phyloP scores from a whole-genome alignment of 106 monocot species.

The Dendrobium chrysotoxum region DNA sequence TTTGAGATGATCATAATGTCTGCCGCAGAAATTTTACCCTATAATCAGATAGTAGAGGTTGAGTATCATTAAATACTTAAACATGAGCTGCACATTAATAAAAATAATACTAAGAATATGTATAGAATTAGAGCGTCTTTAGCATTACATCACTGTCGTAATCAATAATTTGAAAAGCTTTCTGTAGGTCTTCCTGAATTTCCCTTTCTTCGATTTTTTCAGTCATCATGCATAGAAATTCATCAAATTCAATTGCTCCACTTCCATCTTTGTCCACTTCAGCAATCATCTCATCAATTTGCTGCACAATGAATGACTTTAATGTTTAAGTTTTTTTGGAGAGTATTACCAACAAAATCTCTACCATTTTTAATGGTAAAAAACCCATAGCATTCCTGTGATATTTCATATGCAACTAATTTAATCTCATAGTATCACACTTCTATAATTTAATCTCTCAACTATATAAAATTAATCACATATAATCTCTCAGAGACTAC shows the following conservation, averaged over 20 bases:
- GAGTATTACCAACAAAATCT: not conserved
- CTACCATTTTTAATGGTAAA: too few relatives aligned
- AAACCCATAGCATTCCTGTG: too few relatives aligned
- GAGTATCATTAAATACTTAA: not conserved
- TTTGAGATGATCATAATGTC: constrained; percentile 67
- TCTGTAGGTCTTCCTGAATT: constrained; percentile 57
- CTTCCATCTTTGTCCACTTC: constrained; percentile 89
- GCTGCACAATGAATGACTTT: constrained; percentile 30
- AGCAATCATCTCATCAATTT: constrained; percentile 77
- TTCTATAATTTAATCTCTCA: too few relatives aligned
- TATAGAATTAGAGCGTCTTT: not conserved
- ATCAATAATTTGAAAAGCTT: constrained; percentile 84
- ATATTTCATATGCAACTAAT: too few relatives aligned
- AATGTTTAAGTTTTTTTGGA: not conserved
- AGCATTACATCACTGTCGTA: constrained; percentile 67
- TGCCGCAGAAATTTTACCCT: constrained; percentile 76
- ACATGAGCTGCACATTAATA: not conserved
- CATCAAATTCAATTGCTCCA: constrained; percentile 85
- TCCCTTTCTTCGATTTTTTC: constrained; percentile 88
- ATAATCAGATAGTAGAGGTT: not conserved
- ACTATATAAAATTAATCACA: too few relatives aligned
- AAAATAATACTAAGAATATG: not conserved
- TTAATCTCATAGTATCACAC: too few relatives aligned
- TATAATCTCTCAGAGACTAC: too few relatives aligned
- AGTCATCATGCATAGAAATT: constrained; percentile 91